phyloP scores from a whole-genome alignment of 768 basidiomycete species.

The Dioszegia aurantiaca region DNA sequence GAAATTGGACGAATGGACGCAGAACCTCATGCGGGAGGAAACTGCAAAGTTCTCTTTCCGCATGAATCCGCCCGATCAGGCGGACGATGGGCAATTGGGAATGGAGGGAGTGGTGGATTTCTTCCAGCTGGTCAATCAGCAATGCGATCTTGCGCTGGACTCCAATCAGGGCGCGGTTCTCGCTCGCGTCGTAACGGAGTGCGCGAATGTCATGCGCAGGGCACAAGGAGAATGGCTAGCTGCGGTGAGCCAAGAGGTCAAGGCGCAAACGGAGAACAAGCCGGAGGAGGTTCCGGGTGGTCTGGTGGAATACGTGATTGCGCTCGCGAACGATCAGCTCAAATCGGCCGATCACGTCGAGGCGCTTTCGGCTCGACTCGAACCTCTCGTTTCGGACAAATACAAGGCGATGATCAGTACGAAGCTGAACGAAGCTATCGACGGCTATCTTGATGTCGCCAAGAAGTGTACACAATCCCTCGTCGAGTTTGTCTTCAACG shows the following conservation, averaged over 20 bases:
- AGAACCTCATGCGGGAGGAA: conserved; percentile 89
- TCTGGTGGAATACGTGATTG: conserved; percentile 91
- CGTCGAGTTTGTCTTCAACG: conserved; percentile 92
- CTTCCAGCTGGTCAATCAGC: conserved; percentile 93
- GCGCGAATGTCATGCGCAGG: conserved; percentile 80
- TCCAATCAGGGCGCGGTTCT: conserved; percentile 93
- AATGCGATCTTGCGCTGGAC: conserved; percentile 88
- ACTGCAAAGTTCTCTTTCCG: conserved; percentile 76
- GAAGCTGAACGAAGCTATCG: conserved; percentile 89
- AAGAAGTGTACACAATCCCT: conserved; percentile 94
- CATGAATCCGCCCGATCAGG: conserved; percentile 79
- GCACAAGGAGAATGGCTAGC: conserved; percentile 86
- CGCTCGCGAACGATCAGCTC: conserved; percentile 95
- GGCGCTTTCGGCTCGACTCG: conserved; percentile 75
- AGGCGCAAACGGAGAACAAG: conserved; percentile 75
- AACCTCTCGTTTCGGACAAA: conserved; percentile 88
- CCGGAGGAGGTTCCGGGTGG: conserved; percentile 77
- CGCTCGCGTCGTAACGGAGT: conserved; percentile 81
- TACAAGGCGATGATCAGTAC: conserved; percentile 79
- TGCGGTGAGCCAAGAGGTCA: conserved; percentile 76
- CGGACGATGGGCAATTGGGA: conserved; percentile 83
- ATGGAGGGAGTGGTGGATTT: conserved; percentile 89
- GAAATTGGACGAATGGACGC: conserved; percentile 96
- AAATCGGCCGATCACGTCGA: conserved; percentile 93
- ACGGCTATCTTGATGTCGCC: conserved; percentile 96